Conservation (phyloP, 2,329 filamentous ascomycete genomes). For the Colletotrichum phormii region DNA sequence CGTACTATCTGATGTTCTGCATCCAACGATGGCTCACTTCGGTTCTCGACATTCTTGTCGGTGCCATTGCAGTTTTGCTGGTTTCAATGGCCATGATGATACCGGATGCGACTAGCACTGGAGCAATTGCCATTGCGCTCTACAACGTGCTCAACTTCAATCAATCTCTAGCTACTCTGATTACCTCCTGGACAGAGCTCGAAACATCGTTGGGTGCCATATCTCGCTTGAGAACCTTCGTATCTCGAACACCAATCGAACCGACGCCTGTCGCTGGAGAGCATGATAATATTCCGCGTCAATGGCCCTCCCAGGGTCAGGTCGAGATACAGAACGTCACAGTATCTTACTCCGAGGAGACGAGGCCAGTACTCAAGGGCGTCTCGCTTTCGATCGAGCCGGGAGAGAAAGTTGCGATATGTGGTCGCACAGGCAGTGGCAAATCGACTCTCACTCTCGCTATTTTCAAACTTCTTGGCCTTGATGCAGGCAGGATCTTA, state of each 20-base stretch:
- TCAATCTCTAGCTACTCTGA: conserved; percentile 38
- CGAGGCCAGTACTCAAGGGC: conserved; percentile 31
- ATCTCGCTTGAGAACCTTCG: conserved; percentile 37
- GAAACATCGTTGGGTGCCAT: conserved; percentile 43
- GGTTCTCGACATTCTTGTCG: conserved; percentile 55
- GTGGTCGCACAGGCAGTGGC: conserved; percentile 42
- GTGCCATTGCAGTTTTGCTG: conserved; percentile 38
- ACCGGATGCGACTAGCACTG: conserved; percentile 24
- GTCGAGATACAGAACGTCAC: conserved; percentile 33
- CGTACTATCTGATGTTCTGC: conserved; percentile 55
- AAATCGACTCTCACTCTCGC: conserved; percentile 37
- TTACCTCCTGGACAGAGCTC: conserved; percentile 39
- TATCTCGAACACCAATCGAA: conserved; percentile 36
- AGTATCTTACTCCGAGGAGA: conserved; percentile 16
- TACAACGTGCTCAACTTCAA: conserved; percentile 47
- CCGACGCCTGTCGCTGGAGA: conserved; percentile 10
- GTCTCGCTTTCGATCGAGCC: conserved; percentile 36
- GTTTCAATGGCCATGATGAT: conserved; percentile 27
- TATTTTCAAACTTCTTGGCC: conserved; percentile 42
- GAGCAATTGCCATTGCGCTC: conserved; percentile 43
- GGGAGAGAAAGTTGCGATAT: conserved; percentile 40
- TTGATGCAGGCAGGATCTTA: conserved; percentile 41
- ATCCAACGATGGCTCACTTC: conserved; percentile 63
- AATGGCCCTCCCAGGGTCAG: conserved; percentile 39
- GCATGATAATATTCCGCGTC: conserved; percentile 11